Evolutionary conservation across 441 rosid genomes (phyloP).

Genomic region (Erodium trifolium): DNA sequence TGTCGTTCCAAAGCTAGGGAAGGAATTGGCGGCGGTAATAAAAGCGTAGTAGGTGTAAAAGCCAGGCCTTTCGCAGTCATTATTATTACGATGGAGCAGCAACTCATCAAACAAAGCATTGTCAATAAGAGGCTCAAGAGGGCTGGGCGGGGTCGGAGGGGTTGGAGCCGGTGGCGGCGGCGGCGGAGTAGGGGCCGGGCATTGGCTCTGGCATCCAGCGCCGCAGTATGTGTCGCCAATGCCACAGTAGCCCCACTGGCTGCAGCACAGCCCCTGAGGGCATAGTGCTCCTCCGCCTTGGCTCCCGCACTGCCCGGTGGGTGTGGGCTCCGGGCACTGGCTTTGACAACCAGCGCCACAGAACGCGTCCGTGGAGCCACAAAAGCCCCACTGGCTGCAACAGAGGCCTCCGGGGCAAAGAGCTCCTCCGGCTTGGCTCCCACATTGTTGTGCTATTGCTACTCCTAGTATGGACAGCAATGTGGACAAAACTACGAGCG

Average conservation of each 20-base stretch:
- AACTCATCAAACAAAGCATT: slow-evolving; percentile 32
- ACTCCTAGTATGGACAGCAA: slow-evolving; percentile 9
- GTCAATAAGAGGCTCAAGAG: background rate
- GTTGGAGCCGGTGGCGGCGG: too few relatives aligned
- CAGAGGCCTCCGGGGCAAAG: slow-evolving; percentile 25
- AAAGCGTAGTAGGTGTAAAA: slow-evolving; percentile 56
- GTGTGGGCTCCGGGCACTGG: slow-evolving; percentile 20
- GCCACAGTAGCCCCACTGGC: slow-evolving; percentile 27
- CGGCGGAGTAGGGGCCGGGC: too few relatives aligned
- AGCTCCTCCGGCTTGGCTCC: slow-evolving; percentile 24
- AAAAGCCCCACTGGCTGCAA: slow-evolving; percentile 30
- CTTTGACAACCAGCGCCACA: slow-evolving; percentile 29
- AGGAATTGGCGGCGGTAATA: slow-evolving; percentile 37
- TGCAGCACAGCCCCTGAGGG: too few relatives aligned
- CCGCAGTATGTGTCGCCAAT: slow-evolving; percentile 6
- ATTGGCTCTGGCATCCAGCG: too few relatives aligned
- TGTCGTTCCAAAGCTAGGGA: slow-evolving; percentile 37
- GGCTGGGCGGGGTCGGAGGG: too few relatives aligned
- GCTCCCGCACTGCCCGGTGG: too few relatives aligned
- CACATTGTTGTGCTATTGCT: slow-evolving; percentile 25
- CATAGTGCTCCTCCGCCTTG: too few relatives aligned
- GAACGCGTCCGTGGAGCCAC: slow-evolving; percentile 18
- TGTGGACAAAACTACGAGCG: too few relatives aligned
- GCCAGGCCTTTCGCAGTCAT: slow-evolving; percentile 32
- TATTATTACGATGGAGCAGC: slow-evolving; percentile 44